Base-by-base conservation (phyloP, 1,284 basidiomycete species). In the Bondarzewia mesenterica region DNA sequence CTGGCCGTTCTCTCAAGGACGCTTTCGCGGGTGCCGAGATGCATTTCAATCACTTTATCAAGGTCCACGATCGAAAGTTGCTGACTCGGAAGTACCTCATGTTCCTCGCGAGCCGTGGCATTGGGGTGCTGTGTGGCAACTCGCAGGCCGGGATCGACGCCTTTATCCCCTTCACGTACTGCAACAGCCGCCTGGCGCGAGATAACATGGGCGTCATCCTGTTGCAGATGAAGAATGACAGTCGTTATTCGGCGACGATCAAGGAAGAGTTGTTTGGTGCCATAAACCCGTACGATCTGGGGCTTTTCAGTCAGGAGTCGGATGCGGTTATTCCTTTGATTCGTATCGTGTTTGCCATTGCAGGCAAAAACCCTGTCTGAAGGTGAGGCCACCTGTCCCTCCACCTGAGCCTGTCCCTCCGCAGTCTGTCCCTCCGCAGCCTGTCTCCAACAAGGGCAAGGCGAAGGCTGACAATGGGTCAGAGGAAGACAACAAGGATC, bases 41-140 rank as follows among this genome's bases (percentile, higher is more conserved):
- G 4, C 55, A 57, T 26, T 64, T 66, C 56, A 66, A 57, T 32
- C 63, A 67, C 45, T 65, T 60, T 37, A 51, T 65, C 51, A 61
- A 62, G 46, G 42, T 58, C 14, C 47, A 55, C 22, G 49, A 63
- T 22, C 25, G 23, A 10, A 32, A 39, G 26, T 36, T 59, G 38
- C 39, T 63, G 27, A 57, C 54, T 45, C 47, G 43, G 25, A 36
- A 50, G 16, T 57, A 46, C 43, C 55, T 64, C 18, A 52, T 39
- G 54, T n/a, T 16, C 16, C 51, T 54, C 20, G 52, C 62, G 29
- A 49, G 45, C 23, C 55, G 60, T 20, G 60, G 64, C n/a, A 61
- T 59, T 35, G 63, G 55, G 15, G 48, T 58, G 21, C 14, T 61
- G 8, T 63, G 62, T 48, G 51, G 55, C 4, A 49, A 52, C 42